Conservation (phyloP, 169 alveolate genomes). For the Perkinsus marinus region DNA sequence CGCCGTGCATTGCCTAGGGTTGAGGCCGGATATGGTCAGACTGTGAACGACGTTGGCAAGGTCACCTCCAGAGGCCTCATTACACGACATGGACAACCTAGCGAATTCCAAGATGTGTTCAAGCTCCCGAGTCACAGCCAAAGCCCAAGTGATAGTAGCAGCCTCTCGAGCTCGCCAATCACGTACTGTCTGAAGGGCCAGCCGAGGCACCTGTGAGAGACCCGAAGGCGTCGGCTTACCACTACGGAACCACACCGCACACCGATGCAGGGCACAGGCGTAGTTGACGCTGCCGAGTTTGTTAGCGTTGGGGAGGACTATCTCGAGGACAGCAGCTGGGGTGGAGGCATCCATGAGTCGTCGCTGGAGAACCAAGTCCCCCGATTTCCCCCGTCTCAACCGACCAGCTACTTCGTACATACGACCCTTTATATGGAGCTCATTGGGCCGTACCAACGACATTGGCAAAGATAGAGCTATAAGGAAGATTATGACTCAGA, state of each 20-base stretch:
- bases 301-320: not conserved
- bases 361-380: not conserved
- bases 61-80: not conserved
- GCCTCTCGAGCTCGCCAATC: not conserved
- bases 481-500: too few relatives aligned
- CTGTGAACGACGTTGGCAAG: not conserved
- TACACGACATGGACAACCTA: not conserved
- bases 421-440: not conserved
- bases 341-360: too few relatives aligned
- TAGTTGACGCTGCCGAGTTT: not conserved
- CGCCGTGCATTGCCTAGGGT: not conserved
- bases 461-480: too few relatives aligned
- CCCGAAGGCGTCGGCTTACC: too few relatives aligned
- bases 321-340: not conserved
- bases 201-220: not conserved
- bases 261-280: not conserved
- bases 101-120: not conserved
- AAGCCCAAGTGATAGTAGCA: too few relatives aligned
- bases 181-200: not conserved
- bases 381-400: not conserved
- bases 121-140: too few relatives aligned
- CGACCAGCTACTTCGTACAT: not conserved
- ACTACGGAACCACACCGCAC: too few relatives aligned
- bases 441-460: not conserved
- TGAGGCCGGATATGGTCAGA: not conserved